Evolutionary conservation across 2,329 filamentous ascomycete genomes (phyloP), one percentile per base, ranked within the genome.

Genomic region (Metarhizium humberi): DNA sequence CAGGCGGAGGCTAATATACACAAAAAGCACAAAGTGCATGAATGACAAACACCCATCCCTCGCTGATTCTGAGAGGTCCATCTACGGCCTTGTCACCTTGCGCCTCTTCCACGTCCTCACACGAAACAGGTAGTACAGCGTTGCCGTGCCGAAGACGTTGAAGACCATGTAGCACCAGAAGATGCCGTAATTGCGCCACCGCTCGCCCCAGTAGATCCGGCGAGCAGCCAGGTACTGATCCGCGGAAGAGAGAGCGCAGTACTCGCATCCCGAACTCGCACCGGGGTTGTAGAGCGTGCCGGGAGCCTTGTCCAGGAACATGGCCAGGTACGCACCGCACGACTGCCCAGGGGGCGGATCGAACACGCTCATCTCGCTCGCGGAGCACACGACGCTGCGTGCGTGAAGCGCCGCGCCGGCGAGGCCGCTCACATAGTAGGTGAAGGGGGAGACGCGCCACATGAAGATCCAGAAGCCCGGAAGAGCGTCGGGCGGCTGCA

Each of bases 351-450:
- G 42, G n/a, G 42, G 42, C 7, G 42, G 42, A 18, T 45, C 42
- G 42, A 45, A 45, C n/a, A 45, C 7, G 42, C 42, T 45, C 42
- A 45, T 45, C n/a, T 45, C 42, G 42, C 42, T 45, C 14, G 11
- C n/a, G 42, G 42, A 45, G n/a, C 42, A 45, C n/a, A 45, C 42
- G 42, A 45, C 42, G 6, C 7, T 16, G 7, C 42, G 42, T 18
- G 13, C 42, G n/a, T 45, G 42, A 7, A 45, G 42, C 7, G 42
- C 13, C 6, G 20, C 32, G 29, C 42, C 16, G 20, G 43, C 36
- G 11, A 92, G 81, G 43, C 84, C 86, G 34, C 79, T 77, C 49
- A 91, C 80, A 34, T 91, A 73, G 67, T 94, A 94, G 0, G 86
- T 90, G 64, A 94, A 86, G 0, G 89, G 88, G 0, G 84, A 88